A percentile compares a stretch with the other conserved stretches of the same genome.
phyloP scores from a whole-genome alignment of 1,284 basidiomycete genomes.

The Coniferiporia sulphurascens region DNA sequence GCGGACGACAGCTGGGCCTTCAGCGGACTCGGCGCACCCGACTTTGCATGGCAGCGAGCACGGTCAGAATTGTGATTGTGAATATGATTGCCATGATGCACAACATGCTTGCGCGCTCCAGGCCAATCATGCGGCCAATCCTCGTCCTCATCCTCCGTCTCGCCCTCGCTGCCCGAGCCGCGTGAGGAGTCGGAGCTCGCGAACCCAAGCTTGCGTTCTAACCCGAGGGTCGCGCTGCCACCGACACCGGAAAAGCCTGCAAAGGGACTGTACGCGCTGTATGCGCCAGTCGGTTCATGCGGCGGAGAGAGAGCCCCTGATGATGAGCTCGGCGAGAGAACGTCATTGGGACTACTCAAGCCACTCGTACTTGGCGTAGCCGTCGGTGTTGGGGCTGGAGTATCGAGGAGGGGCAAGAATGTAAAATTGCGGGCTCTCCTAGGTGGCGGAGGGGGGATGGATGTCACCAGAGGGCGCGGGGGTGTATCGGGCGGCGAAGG shows the following conservation, averaged over 20 bases:
- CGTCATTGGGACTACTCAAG: not conserved
- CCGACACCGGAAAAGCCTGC: not conserved
- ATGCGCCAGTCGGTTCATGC: not conserved
- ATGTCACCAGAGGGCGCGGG: slow-evolving; percentile 14
- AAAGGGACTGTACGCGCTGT: not conserved
- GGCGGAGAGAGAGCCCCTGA: not conserved
- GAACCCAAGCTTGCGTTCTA: slow-evolving; percentile 10
- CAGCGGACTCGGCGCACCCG: not conserved
- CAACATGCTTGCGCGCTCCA: not conserved
- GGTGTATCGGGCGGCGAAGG: slow-evolving; percentile 15
- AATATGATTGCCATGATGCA: too few relatives aligned
- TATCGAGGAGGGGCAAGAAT: slow-evolving; percentile 38
- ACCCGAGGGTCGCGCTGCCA: slow-evolving; percentile 1
- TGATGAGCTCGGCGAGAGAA: not conserved
- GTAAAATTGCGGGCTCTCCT: slow-evolving; percentile 32
- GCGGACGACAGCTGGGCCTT: not conserved
- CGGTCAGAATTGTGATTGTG: not conserved
- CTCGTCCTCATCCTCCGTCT: not conserved
- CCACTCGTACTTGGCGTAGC: slow-evolving; percentile 1
- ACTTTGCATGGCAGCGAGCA: not conserved
- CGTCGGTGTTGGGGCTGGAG: slow-evolving; percentile 23
- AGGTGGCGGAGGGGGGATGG: slow-evolving; percentile 25
- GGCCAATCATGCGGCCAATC: not conserved
- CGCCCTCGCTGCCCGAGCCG: not conserved
- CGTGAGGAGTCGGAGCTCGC: not conserved